These are phyloP conservation scores for Kuraishia hungarica DNA, from an alignment of 805 yeast genomes.

Conservation along the genomic window DNA sequence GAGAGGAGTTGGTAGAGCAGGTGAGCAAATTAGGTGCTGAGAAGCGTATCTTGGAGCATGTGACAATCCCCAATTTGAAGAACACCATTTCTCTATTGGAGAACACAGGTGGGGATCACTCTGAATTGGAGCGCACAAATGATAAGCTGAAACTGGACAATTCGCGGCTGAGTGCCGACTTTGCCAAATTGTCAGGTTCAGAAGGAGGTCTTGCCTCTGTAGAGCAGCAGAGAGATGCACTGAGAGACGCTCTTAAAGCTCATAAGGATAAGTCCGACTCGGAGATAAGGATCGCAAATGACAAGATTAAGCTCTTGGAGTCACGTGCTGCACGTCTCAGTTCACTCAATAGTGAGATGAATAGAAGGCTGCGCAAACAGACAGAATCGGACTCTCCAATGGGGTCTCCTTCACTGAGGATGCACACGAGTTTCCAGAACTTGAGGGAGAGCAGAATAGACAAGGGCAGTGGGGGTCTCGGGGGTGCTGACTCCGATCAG, in stretches of 20 bases:
- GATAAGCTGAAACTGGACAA: constrained; percentile 57
- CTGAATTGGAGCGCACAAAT: constrained; percentile 48
- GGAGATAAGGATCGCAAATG: constrained; percentile 16
- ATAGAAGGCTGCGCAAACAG: constrained; percentile 5
- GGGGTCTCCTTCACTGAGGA: background rate
- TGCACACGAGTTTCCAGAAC: constrained; percentile 3
- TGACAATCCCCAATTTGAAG: constrained; percentile 37
- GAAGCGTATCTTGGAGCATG: constrained; percentile 31
- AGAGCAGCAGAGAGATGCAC: constrained; percentile 20
- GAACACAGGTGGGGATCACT: background rate
- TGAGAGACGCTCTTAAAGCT: constrained; percentile 20
- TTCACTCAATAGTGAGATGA: constrained; percentile 6
- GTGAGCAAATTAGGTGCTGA: constrained; percentile 30
- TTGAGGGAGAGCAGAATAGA: background rate
- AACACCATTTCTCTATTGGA: constrained; percentile 25
- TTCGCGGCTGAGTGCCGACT: constrained; percentile 21
- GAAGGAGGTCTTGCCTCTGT: constrained; percentile 12
- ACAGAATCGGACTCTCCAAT: constrained; percentile 8
- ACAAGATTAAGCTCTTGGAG: constrained; percentile 16
- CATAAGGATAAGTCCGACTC: constrained; percentile 18
- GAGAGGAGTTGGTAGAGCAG: constrained; percentile 27
- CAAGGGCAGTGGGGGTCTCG: background rate
- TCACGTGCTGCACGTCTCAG: constrained; percentile 12
- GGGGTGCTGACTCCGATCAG: background rate
- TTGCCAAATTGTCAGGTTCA: constrained; percentile 1